Evolutionary conservation across 2,329 filamentous ascomycete species (phyloP).

Genomic region (Penicillium sp.): DNA sequence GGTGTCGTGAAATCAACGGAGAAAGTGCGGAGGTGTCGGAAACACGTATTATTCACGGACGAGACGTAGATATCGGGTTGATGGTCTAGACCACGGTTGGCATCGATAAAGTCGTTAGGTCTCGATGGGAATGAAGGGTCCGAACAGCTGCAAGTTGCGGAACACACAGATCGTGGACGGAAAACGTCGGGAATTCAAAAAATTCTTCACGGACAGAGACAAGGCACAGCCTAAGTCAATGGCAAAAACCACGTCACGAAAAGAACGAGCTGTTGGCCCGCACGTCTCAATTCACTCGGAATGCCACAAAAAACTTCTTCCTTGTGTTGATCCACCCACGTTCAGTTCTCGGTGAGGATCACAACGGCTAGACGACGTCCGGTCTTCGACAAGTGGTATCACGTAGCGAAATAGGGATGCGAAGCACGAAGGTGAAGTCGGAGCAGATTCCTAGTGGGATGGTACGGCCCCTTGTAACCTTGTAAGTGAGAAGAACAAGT

Average conservation of each 20-base stretch:
- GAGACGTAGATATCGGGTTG: constrained; percentile 2
- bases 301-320: constrained; percentile 7
- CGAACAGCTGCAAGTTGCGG: constrained; percentile 10
- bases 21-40: constrained; percentile 2
- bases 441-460: background rate
- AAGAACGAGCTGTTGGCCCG: constrained; percentile 2
- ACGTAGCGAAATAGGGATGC: constrained; percentile 3
- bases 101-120: constrained; percentile 20
- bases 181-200: background rate
- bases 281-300: constrained; percentile 4
- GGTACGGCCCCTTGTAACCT: constrained; percentile 21
- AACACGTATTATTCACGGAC: constrained; percentile 2
- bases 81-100: constrained; percentile 25
- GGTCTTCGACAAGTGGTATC: background rate
- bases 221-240: constrained; percentile 18
- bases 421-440: constrained; percentile 4
- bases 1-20: background rate
- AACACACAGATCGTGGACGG: constrained; percentile 12
- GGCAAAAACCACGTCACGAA: constrained; percentile 3
- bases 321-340: constrained; percentile 1
- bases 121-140: constrained; percentile 4
- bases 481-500: constrained; percentile 6
- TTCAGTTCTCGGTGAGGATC: background rate
- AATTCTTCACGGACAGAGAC: constrained; percentile 9
- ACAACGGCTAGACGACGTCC: background rate